A percentile compares a stretch with the other conserved stretches of the same genome.
Evolutionary conservation across 495 filamentous ascomycete species (phyloP).

Genomic region (Aspergillus sclerotiicarbonarius): DNA sequence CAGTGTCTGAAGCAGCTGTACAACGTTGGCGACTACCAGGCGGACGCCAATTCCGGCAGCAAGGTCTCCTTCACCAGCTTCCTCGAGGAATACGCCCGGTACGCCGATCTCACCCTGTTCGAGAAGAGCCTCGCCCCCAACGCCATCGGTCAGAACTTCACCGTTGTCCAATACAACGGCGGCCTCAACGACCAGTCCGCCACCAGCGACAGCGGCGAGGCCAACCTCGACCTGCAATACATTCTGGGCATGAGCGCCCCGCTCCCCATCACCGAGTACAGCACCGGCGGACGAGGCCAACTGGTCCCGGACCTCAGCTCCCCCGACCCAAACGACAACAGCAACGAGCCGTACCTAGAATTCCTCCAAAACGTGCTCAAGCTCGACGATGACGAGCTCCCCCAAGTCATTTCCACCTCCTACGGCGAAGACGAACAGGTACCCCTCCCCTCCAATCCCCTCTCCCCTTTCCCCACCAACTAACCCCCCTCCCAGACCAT

Average conservation of each 20-base stretch:
- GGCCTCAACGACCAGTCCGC: constrained; percentile 53
- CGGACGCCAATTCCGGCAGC: constrained; percentile 32
- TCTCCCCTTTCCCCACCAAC: background rate
- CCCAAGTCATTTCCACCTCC: constrained; percentile 72
- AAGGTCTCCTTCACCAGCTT: constrained; percentile 66
- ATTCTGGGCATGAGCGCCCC: constrained; percentile 58
- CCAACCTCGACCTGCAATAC: constrained; percentile 76
- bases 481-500: constrained; percentile 52
- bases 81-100: constrained; percentile 63
- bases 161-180: constrained; percentile 57
- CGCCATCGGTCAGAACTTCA: constrained; percentile 61
- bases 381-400: constrained; percentile 52
- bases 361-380: constrained; percentile 63
- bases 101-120: constrained; percentile 57
- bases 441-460: constrained; percentile 1
- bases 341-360: constrained; percentile 75
- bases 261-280: constrained; percentile 63
- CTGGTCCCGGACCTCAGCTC: constrained; percentile 62
- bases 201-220: constrained; percentile 55
- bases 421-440: constrained; percentile 77
- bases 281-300: constrained; percentile 60
- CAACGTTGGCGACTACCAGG: constrained; percentile 53
- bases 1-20: constrained; percentile 61
- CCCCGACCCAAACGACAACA: constrained; percentile 51
- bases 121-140: constrained; percentile 52